Conservation (phyloP, 148 eudicot genomes). For the Euryodendron excelsum region DNA sequence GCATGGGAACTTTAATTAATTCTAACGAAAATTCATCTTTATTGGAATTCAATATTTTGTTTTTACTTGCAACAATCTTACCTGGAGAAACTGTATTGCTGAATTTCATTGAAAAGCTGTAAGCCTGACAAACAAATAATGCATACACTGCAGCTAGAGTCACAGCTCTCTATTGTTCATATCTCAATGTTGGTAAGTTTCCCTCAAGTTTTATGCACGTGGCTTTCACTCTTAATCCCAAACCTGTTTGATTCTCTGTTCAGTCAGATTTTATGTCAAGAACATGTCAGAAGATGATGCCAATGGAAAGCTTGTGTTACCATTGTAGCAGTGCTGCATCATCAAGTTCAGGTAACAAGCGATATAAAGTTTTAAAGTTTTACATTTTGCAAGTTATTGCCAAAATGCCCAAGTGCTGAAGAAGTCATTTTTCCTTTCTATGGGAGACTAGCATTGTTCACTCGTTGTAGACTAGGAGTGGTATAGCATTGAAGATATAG, state of each 20-base stretch:
- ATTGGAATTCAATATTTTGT: not conserved
- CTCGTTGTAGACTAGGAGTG: not conserved
- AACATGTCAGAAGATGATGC: not conserved
- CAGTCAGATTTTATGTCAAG: slow-evolving; percentile 5
- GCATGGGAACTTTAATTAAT: not conserved
- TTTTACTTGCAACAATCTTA: not conserved
- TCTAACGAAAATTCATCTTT: no score
- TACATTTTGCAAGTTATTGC: no score
- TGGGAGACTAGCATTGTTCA: not conserved
- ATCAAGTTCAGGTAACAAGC: slow-evolving; percentile 11
- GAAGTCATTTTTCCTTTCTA: not conserved
- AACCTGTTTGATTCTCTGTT: not conserved
- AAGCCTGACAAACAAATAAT: not conserved
- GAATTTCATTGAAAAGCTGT: not conserved
- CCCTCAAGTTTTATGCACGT: not conserved
- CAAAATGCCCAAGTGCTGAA: not conserved
- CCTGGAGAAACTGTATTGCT: not conserved
- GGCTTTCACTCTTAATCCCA: not conserved
- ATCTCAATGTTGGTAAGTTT: no score
- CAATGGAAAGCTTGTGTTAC: not conserved
- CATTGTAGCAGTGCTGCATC: not conserved
- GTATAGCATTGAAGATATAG: not conserved
- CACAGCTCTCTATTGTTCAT: not conserved
- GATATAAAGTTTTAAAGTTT: no score
- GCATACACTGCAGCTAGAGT: no score